phyloP scores from a whole-genome alignment of 2,329 filamentous ascomycete species.

The Penicillium sp. region DNA sequence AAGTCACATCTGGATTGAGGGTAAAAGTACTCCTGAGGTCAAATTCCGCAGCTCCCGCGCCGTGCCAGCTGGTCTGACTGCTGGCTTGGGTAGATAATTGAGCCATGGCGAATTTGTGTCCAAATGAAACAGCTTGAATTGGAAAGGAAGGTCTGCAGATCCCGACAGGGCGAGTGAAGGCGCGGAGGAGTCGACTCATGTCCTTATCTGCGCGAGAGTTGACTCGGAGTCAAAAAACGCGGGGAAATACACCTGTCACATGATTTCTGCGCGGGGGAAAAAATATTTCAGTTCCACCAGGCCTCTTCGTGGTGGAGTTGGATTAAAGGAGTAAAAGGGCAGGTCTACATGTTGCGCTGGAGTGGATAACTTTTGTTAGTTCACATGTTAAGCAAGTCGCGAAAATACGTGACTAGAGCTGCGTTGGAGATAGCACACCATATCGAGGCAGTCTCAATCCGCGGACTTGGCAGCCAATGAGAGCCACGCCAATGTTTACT shows the following conservation, averaged over 20 bases:
- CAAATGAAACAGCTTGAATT: not conserved
- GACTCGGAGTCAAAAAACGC: not conserved
- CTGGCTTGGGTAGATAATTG: slow-evolving; percentile 16
- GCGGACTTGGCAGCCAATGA: no score
- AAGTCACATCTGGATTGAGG: slow-evolving; percentile 3
- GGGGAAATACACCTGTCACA: not conserved
- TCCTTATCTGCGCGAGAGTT: not conserved
- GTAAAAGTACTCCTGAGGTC: slow-evolving; percentile 51
- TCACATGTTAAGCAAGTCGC: no score
- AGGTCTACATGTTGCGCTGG: slow-evolving; percentile 8
- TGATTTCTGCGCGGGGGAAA: not conserved
- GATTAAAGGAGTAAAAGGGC: not conserved
- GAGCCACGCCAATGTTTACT: no score
- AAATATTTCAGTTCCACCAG: not conserved
- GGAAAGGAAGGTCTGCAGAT: not conserved
- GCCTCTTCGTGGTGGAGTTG: no score
- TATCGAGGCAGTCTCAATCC: no score
- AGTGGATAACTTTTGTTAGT: no score
- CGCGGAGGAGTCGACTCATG: not conserved
- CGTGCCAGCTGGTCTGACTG: slow-evolving; percentile 35
- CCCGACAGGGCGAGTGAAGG: not conserved
- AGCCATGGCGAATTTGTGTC: slow-evolving; percentile 14
- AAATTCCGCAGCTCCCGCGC: slow-evolving; percentile 56
- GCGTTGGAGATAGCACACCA: no score
- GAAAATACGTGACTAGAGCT: no score